Evolutionary conservation across 2,329 filamentous ascomycete species (phyloP).

Genomic region (Cercospora zeina): DNA sequence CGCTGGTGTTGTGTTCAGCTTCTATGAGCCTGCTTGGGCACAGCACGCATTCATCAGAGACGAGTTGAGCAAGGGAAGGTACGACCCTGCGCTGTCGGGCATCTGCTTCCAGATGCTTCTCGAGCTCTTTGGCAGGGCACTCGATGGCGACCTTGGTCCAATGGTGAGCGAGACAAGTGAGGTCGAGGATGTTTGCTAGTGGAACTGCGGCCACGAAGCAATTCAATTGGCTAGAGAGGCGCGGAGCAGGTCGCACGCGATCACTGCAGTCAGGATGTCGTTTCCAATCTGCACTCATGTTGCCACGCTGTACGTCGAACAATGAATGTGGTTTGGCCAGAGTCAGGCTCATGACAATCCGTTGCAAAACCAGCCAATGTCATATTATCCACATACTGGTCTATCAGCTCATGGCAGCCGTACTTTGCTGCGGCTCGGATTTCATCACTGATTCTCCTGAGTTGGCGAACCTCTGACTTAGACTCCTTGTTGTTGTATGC

Average conservation of each 20-base stretch:
- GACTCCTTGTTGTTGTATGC: too few species aligned
- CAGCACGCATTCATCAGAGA: slow-evolving; percentile 95
- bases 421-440: too few species aligned
- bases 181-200: slow-evolving; percentile 43
- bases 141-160: slow-evolving; percentile 77
- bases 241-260: too few species aligned
- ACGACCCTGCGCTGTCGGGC: slow-evolving; percentile 82
- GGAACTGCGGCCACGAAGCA: background rate
- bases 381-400: too few species aligned
- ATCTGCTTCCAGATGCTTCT: slow-evolving; percentile 88
- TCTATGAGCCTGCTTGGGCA: slow-evolving; percentile 88
- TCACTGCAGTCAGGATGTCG: too few species aligned
- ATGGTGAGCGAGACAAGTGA: slow-evolving; percentile 55
- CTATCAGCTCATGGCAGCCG: too few species aligned
- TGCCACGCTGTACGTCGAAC: too few species aligned
- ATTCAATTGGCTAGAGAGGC: background rate
- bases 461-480: too few species aligned
- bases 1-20: slow-evolving; percentile 71
- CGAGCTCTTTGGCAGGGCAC: slow-evolving; percentile 75
- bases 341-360: too few species aligned
- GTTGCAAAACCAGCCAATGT: background rate
- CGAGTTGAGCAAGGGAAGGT: slow-evolving; percentile 85
- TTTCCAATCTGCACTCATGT: too few species aligned
- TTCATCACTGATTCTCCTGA: too few species aligned
- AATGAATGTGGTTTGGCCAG: too few species aligned